Conservation (phyloP, 1,139 yeast genomes). For the Saccharomyces hybrid region DNA sequence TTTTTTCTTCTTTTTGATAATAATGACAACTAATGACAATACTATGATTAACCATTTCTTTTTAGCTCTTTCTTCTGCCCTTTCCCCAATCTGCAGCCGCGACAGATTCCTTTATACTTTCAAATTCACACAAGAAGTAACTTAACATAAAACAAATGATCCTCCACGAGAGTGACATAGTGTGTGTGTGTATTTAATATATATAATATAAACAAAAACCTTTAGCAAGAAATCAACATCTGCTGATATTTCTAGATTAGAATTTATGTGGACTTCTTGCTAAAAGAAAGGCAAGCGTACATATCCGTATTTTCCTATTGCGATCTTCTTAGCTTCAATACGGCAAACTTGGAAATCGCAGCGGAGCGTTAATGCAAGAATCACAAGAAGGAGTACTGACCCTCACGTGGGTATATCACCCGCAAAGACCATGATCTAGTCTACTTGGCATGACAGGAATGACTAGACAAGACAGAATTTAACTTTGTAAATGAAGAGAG, state of each 20-base stretch:
- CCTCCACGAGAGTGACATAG: background rate
- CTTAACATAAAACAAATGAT: background rate
- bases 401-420: too few species aligned
- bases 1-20: background rate
- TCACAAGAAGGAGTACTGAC: too few species aligned
- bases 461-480: too few species aligned
- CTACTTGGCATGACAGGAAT: background rate
- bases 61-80: background rate
- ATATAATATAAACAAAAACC: background rate
- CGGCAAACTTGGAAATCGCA: too few species aligned
- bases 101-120: background rate
- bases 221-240: background rate
- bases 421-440: background rate
- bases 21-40: slow-evolving; percentile 1
- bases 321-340: too few species aligned
- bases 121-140: background rate
- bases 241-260: background rate
- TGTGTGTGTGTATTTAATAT: background rate
- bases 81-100: background rate
- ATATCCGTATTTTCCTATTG: background rate
- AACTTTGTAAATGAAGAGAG: background rate
- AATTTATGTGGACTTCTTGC: background rate
- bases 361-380: too few species aligned
- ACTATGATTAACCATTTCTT: background rate
- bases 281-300: background rate